These are phyloP conservation scores for Corynascus novoguineensis DNA, from an alignment of 495 filamentous ascomycete species.

Conservation along the genomic window DNA sequence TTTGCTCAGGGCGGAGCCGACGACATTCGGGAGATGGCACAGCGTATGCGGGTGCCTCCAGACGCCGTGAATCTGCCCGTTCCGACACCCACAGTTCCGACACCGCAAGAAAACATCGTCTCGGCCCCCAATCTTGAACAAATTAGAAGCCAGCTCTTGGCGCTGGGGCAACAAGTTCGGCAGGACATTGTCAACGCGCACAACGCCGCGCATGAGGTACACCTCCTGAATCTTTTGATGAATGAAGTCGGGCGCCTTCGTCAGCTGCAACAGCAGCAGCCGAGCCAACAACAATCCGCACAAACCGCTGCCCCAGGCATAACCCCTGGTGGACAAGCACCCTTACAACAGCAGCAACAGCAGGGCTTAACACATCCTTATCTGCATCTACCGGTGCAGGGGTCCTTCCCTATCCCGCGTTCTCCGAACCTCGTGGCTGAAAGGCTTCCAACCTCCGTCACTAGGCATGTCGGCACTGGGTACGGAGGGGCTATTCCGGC, in stretches of 20 bases:
- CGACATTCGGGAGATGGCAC: conserved; percentile 44
- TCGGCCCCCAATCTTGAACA: conserved; percentile 22
- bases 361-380: conserved; percentile 5
- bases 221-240: conserved; percentile 48
- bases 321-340: not conserved
- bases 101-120: conserved; percentile 15
- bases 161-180: conserved; percentile 61
- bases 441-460: conserved; percentile 33
- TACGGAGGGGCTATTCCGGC: conserved; percentile 49
- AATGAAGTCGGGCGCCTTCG: conserved; percentile 37
- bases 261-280: conserved; percentile 26
- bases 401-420: conserved; percentile 6
- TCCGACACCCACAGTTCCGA: conserved; percentile 23
- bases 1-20: conserved; percentile 48
- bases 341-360: conserved; percentile 13
- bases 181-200: conserved; percentile 39
- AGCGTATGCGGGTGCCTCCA: conserved; percentile 32
- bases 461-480: conserved; percentile 38
- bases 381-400: conserved; percentile 9
- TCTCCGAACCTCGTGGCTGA: conserved; percentile 10
- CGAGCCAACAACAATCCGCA: conserved; percentile 12
- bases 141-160: conserved; percentile 53
- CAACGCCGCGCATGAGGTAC: conserved; percentile 54
- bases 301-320: not conserved
- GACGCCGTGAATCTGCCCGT: conserved; percentile 15